phyloP scores from a whole-genome alignment of 2,329 filamentous ascomycete species.

The Paecilomyces variotii region DNA sequence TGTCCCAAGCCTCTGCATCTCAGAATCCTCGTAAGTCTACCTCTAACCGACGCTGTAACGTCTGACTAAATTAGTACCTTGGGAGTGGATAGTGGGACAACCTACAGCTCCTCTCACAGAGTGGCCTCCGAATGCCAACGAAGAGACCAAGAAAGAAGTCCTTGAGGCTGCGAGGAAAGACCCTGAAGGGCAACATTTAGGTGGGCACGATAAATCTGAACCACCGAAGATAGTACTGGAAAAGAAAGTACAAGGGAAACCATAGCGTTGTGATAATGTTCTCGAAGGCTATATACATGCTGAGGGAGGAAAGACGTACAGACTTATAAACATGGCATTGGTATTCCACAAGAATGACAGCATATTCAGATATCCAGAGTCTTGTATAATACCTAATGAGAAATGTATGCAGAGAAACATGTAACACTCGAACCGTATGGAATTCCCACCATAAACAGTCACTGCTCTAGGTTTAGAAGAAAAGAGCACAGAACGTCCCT shows the following conservation, averaged over 20 bases:
- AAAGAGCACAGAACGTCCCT: neutral
- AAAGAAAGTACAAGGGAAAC: neutral
- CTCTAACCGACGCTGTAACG: neutral
- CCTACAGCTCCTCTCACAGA: neutral
- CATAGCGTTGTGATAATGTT: too few species aligned
- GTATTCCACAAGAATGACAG: neutral
- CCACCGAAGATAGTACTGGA: neutral
- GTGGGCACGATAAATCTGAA: neutral
- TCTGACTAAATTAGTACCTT: neutral
- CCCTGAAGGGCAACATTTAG: neutral
- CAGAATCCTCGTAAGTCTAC: neutral
- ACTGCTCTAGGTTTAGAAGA: too few species aligned
- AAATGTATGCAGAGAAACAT: neutral
- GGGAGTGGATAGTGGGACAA: neutral
- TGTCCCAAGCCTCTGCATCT: neutral
- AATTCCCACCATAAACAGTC: too few species aligned
- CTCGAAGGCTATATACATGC: neutral
- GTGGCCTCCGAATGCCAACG: neutral
- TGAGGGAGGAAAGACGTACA: neutral
- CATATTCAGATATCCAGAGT: neutral
- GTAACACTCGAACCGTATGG: too few species aligned
- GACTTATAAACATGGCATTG: neutral
- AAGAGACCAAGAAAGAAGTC: neutral
- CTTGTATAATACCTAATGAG: neutral
- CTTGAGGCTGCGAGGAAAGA: neutral